Conservation (phyloP, 1,284 basidiomycete genomes). For the Melampsora americana region DNA sequence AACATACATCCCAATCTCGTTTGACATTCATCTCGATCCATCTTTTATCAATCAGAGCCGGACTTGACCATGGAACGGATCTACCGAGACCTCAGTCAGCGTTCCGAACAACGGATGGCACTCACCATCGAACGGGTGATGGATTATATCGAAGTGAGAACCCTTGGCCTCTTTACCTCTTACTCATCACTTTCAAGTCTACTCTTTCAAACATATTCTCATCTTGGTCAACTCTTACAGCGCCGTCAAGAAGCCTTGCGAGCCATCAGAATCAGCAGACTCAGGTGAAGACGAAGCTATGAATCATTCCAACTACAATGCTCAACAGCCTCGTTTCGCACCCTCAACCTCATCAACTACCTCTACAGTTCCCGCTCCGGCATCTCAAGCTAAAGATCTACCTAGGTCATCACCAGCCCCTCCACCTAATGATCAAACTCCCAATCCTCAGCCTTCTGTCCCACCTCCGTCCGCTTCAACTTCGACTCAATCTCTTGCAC, state of each 20-base stretch:
- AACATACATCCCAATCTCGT: background rate
- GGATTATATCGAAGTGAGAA: slow-evolving; percentile 32
- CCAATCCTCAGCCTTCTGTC: background rate
- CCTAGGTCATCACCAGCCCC: background rate
- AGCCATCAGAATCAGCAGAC: slow-evolving; percentile 37
- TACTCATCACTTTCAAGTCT: background rate
- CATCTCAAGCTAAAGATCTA: background rate
- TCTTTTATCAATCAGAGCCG: slow-evolving; percentile 9
- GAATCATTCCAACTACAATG: background rate
- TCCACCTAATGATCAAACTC: background rate
- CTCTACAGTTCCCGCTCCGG: background rate
- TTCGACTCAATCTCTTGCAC: background rate
- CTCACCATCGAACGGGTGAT: slow-evolving; percentile 31
- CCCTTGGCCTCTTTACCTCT: background rate
- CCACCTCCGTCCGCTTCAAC: background rate
- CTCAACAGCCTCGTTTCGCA: background rate
- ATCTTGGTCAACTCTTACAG: background rate
- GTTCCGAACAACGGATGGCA: slow-evolving; percentile 23
- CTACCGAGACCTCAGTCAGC: background rate
- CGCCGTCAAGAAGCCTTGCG: slow-evolving; percentile 32
- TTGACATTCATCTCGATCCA: background rate
- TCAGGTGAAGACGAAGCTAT: slow-evolving; percentile 21
- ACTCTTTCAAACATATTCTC: background rate
- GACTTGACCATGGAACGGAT: slow-evolving; percentile 15
- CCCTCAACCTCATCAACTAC: slow-evolving; percentile 2